These are phyloP conservation scores for Chondrostereum purpureum DNA, from an alignment of 1,284 basidiomycete species.

Conservation along the genomic window DNA sequence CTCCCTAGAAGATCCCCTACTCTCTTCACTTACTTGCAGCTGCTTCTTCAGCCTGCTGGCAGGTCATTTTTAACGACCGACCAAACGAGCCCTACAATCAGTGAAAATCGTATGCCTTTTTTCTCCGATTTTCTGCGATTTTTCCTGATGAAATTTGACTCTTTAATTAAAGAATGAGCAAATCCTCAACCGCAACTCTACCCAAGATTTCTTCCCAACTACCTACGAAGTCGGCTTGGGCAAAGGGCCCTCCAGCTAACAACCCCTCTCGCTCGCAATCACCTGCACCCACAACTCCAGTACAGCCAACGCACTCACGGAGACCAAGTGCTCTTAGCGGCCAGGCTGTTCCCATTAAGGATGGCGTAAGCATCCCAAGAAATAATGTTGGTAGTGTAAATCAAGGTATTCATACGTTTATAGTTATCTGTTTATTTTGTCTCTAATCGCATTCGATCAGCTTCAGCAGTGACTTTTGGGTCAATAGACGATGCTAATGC, in stretches of 20 bases:
- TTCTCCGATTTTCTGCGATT: conserved; percentile 15
- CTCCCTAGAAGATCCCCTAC: conserved; percentile 2
- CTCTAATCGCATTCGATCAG: conserved; percentile 8
- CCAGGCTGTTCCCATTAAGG: conserved; percentile 64
- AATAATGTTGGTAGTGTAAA: conserved; percentile 54
- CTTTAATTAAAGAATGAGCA: conserved; percentile 67
- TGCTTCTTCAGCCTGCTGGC: conserved; percentile 74
- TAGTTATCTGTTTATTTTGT: conserved; percentile 14
- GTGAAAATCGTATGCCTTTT: conserved; percentile 33
- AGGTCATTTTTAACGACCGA: conserved; percentile 81
- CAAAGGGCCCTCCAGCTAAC: conserved; percentile 69
- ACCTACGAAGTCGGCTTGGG: conserved; percentile 74
- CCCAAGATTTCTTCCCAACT: conserved; percentile 66
- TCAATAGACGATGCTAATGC: conserved; percentile 72
- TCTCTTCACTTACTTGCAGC: conserved; percentile 17
- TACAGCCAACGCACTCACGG: conserved; percentile 57
- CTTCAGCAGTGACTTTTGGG: conserved; percentile 64
- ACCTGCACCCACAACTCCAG: conserved; percentile 49
- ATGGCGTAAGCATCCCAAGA: conserved; percentile 62
- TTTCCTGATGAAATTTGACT: conserved; percentile 7
- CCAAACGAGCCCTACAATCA: conserved; percentile 50
- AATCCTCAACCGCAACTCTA: conserved; percentile 65
- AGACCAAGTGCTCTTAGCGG: conserved; percentile 59
- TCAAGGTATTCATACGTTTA: conserved; percentile 41
- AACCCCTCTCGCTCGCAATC: conserved; percentile 69